A percentile compares a stretch with the other conserved stretches of the same genome.
Evolutionary conservation across 192 early-diverging fungal species (phyloP).

Genomic region (Entomortierella parvispora): DNA sequence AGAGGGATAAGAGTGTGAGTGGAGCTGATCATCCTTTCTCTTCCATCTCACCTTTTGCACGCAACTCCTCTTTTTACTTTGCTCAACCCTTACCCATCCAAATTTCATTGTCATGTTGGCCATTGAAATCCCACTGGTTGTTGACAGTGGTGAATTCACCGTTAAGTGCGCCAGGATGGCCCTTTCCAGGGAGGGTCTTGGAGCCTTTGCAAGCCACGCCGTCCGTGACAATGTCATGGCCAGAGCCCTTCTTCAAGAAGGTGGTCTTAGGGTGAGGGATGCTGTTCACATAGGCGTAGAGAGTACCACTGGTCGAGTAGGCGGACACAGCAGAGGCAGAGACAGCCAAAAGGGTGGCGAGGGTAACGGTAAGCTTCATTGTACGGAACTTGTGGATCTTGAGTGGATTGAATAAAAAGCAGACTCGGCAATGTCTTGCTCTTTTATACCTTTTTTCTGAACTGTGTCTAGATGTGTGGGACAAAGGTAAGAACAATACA

Average conservation of each 20-base stretch:
- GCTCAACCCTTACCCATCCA: neutral
- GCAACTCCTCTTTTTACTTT: constrained; percentile 2
- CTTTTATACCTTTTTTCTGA: too few relatives aligned
- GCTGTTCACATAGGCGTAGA: constrained; percentile 39
- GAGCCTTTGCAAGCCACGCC: constrained; percentile 25
- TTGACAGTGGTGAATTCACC: constrained; percentile 25
- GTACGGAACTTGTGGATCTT: neutral
- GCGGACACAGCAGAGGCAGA: constrained; percentile 6
- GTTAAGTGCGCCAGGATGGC: constrained; percentile 16
- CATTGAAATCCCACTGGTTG: constrained; percentile 46
- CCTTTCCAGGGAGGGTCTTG: constrained; percentile 19
- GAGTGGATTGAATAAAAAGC: neutral
- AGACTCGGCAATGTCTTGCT: too few relatives aligned
- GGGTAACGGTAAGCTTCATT: constrained; percentile 27
- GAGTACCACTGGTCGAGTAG: neutral
- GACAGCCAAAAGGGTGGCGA: constrained; percentile 17
- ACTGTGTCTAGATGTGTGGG: too few relatives aligned
- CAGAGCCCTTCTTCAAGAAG: constrained; percentile 30
- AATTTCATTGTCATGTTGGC: constrained; percentile 11
- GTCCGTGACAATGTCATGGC: constrained; percentile 22
- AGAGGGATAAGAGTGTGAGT: neutral
- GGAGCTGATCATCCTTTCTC: neutral
- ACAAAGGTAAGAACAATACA: too few relatives aligned
- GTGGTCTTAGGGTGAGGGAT: constrained; percentile 37
- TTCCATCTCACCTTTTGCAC: constrained; percentile 14